Evolutionary conservation across 768 basidiomycete genomes (phyloP).

Genomic region (Clitopilus hobsonii): DNA sequence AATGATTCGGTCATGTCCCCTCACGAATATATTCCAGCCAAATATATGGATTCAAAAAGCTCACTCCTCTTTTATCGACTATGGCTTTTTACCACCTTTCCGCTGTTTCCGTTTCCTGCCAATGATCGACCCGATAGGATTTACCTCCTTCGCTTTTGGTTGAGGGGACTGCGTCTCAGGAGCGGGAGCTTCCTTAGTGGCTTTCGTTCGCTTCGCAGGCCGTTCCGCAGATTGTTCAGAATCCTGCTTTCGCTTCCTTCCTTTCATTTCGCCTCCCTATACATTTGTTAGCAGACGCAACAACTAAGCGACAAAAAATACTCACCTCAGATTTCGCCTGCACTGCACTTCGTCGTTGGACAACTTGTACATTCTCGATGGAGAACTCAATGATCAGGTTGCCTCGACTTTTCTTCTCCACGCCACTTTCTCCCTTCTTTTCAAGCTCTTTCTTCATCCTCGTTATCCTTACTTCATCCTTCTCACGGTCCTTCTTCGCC

Average conservation of each 20-base stretch:
- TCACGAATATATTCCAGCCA: too few species aligned
- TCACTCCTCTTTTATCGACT: too few species aligned
- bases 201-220: conserved; percentile 35
- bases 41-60: too few species aligned
- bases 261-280: conserved; percentile 8
- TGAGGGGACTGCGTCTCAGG: neutral
- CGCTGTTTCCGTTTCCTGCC: conserved; percentile 77
- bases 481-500: conserved; percentile 27
- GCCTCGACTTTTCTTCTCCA: conserved; percentile 34
- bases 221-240: conserved; percentile 25
- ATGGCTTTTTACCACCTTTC: conserved; percentile 31
- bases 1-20: too few species aligned
- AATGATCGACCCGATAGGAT: conserved; percentile 61
- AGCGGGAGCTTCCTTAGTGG: conserved; percentile 13
- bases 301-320: neutral
- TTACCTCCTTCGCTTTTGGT: conserved; percentile 15
- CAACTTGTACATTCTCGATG: conserved; percentile 90
- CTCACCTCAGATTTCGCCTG: conserved; percentile 32
- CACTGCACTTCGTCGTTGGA: conserved; percentile 64
- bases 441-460: conserved; percentile 56
- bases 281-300: conserved; percentile 2
- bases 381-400: conserved; percentile 90
- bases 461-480: conserved; percentile 46
- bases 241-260: conserved; percentile 9
- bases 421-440: conserved; percentile 21